Conservation (phyloP, 768 basidiomycete species). For the Kwoniella botswanensis region DNA sequence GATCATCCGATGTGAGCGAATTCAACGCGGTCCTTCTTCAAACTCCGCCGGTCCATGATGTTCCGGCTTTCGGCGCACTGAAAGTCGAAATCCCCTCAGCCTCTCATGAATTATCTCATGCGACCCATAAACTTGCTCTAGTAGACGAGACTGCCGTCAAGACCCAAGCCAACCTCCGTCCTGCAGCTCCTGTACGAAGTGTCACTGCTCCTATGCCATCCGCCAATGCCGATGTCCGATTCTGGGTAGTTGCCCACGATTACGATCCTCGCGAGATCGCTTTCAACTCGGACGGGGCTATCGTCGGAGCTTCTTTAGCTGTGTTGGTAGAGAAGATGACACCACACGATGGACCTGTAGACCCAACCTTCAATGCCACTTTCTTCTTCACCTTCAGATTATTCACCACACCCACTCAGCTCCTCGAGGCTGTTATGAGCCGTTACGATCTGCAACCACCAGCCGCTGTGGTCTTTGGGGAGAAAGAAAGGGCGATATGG, state of each 20-base stretch:
- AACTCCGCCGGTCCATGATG: conserved; percentile 12
- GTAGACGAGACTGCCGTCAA: conserved; percentile 2
- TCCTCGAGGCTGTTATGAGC: conserved; percentile 75
- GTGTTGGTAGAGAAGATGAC: conserved; percentile 97
- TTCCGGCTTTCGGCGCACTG: conserved; percentile 27
- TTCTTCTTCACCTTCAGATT: conserved; percentile 96
- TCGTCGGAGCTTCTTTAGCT: conserved; percentile 85
- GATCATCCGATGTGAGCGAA: conserved; percentile 21
- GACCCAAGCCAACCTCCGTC: conserved; percentile 4
- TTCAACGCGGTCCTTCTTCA: not conserved
- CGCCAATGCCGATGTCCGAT: conserved; percentile 41
- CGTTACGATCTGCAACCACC: conserved; percentile 75
- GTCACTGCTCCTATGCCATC: conserved; percentile 34
- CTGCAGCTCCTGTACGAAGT: conserved; percentile 20
- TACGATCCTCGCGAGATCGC: conserved; percentile 82
- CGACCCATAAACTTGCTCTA: conserved; percentile 4
- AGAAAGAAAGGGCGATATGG: conserved; percentile 66
- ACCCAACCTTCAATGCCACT: conserved; percentile 80
- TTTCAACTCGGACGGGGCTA: conserved; percentile 85
- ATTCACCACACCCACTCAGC: conserved; percentile 77
- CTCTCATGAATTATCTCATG: not conserved
- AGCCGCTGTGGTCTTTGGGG: conserved; percentile 65
- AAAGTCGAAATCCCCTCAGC: conserved; percentile 17
- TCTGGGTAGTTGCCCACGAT: conserved; percentile 64
- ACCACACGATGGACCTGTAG: conserved; percentile 87